These are phyloP conservation scores for Thermothielavioides terrestris DNA, from an alignment of 495 filamentous ascomycete species.

Conservation along the genomic window DNA sequence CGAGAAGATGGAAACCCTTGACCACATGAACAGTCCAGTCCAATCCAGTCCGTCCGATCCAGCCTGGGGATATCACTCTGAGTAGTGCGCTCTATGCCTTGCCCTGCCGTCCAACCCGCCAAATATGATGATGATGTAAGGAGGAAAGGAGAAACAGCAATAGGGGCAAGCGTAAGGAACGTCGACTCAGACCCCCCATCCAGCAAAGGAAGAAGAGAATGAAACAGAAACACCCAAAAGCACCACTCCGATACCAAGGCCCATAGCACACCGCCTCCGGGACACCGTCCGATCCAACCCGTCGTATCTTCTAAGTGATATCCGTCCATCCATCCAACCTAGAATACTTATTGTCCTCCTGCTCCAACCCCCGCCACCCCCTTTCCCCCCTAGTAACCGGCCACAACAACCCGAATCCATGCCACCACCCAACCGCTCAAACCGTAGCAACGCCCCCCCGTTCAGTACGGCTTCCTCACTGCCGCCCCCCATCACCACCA, in stretches of 20 bases:
- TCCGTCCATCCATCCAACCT: too few relatives aligned
- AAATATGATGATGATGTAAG: background rate
- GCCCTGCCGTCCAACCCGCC: background rate
- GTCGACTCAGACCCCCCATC: background rate
- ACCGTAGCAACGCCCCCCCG: background rate
- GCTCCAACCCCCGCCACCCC: too few relatives aligned
- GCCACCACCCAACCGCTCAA: too few relatives aligned
- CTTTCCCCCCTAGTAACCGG: too few relatives aligned
- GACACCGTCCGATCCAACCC: too few relatives aligned
- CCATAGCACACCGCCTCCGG: too few relatives aligned
- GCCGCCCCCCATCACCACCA: background rate
- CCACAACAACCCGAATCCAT: too few relatives aligned
- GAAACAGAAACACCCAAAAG: background rate
- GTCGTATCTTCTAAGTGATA: too few relatives aligned
- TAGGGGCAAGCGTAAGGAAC: background rate
- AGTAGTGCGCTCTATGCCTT: slow-evolving; percentile 3
- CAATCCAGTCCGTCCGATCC: background rate
- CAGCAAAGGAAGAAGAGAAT: background rate
- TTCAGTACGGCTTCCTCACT: background rate
- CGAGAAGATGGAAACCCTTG: background rate
- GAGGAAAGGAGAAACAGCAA: background rate
- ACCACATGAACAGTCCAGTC: background rate
- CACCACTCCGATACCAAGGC: too few relatives aligned
- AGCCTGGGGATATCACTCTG: background rate
- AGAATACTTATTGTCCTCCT: too few relatives aligned